A percentile compares a stretch with the other conserved stretches of the same genome.
These are phyloP conservation scores for Eurotiales sp. DNA, from an alignment of 2,329 filamentous ascomycete species.

Conservation along the genomic window DNA sequence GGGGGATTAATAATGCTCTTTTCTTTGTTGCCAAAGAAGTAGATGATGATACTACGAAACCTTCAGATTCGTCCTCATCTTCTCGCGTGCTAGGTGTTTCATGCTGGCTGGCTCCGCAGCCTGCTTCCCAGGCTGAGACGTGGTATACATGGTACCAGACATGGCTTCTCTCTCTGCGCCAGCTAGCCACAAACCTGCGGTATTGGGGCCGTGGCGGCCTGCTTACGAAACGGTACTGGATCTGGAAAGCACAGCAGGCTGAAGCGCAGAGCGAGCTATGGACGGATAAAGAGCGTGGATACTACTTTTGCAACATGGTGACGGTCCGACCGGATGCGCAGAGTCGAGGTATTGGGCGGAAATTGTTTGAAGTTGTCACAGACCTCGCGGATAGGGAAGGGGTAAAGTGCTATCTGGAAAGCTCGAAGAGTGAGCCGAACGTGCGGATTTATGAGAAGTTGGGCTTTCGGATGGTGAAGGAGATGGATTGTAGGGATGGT, in stretches of 20 bases:
- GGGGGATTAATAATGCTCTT: slow-evolving; percentile 66
- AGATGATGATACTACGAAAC: not conserved
- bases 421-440: slow-evolving; percentile 64
- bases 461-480: slow-evolving; percentile 62
- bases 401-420: slow-evolving; percentile 67
- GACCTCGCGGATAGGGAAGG: slow-evolving; percentile 61
- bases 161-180: slow-evolving; percentile 64
- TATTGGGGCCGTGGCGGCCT: slow-evolving; percentile 65
- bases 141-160: slow-evolving; percentile 62
- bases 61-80: too few species aligned
- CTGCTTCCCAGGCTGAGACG: slow-evolving; percentile 45
- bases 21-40: slow-evolving; percentile 64
- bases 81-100: slow-evolving; percentile 62
- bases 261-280: slow-evolving; percentile 60
- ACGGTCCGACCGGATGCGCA: slow-evolving; percentile 64
- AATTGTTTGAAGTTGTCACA: slow-evolving; percentile 62
- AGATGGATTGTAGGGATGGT: slow-evolving; percentile 64
- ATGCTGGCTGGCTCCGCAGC: slow-evolving; percentile 65
- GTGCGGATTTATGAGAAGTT: slow-evolving; percentile 66
- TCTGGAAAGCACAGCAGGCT: slow-evolving; percentile 66
- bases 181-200: slow-evolving; percentile 63
- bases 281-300: slow-evolving; percentile 59
- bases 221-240: slow-evolving; percentile 63
- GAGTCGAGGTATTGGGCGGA: slow-evolving; percentile 62
- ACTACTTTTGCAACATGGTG: slow-evolving; percentile 75